Base-by-base conservation (phyloP, 2,329 filamentous ascomycete genomes). In the Fusarium secorum region DNA sequence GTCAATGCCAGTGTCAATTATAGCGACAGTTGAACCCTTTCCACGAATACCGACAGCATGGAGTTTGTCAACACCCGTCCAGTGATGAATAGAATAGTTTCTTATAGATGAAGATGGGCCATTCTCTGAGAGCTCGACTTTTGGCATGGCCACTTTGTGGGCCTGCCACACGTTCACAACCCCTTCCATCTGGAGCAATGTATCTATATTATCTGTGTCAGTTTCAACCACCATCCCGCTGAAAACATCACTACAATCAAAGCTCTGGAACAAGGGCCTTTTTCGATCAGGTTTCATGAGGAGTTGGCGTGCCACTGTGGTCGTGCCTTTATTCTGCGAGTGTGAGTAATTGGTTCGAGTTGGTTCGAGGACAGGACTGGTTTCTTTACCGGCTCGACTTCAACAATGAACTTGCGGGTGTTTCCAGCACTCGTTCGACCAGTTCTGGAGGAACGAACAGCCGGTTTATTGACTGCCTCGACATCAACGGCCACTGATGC, bases 1-100 rank as follows among this genome's bases (percentile, higher is more conserved):
- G 53, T 82, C 80, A 32, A 83, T 74, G 0, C 81, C 81, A 2
- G 80, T 81, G 56, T 83, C 82, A 41, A 83, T 78, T 32, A 83
- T 74, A 13, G 81, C 81, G 36, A 83, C 74, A 36, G 76, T 82
- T 18, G 76, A 79, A 3, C 81, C 81, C 45, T 79, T 79, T 7
- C 82, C 82, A 13, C 77, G 72, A 20, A 82, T 78, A 4, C 81
- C 81, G n/a, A 72, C 69, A 22, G 74, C 73, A 42, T 83, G 82
- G 4, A 83, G 76, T 55, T 74, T 78, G 26, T 81, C 78, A 3
- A 83, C 81, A 6, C 81, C 80, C 7, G 81, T 83, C 75, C 79
- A 79, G 20, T 77, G 75, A 45, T 83, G 81, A n/a, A 79, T 71
- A 4, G 78, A 78, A 52, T 81, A 81, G 46, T 80, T 81, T 20